phyloP scores from a whole-genome alignment of 805 yeast genomes.

The Candida silvatica region DNA sequence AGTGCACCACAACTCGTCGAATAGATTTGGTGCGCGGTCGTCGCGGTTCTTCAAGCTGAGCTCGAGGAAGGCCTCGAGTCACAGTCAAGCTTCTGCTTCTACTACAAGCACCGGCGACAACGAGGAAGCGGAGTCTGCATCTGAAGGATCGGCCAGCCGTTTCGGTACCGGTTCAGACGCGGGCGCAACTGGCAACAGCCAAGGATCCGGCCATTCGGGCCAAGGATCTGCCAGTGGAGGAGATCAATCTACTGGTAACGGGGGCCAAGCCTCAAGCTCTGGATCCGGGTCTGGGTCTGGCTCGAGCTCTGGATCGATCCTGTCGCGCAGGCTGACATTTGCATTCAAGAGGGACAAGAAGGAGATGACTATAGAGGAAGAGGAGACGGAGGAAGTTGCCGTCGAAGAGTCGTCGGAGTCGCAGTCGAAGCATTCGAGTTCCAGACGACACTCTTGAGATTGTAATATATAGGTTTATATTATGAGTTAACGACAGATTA shows the following conservation, averaged over 20 bases:
- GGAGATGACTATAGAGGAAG: constrained; percentile 12
- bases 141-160: no score
- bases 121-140: not conserved
- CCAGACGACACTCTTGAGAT: no score
- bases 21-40: constrained; percentile 20
- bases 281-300: no score
- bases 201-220: no score
- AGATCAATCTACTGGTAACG: no score
- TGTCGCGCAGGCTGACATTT: constrained; percentile 22
- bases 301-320: constrained; percentile 3
- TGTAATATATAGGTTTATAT: no score
- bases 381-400: constrained; percentile 8
- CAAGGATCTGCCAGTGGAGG: no score
- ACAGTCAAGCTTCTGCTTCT: constrained; percentile 5
- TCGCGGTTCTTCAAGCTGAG: constrained; percentile 25
- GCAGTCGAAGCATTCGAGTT: not conserved
- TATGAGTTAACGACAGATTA: no score
- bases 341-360: constrained; percentile 22
- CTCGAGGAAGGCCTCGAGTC: constrained; percentile 13
- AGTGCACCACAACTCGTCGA: constrained; percentile 6
- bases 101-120: not conserved
- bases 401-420: not conserved
- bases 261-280: no score
- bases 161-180: no score
- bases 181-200: no score